Percentiles rank a stretch among this genome's conserved stretches.
Evolutionary conservation across 2,329 filamentous ascomycete genomes (phyloP).

Genomic region (Cylindrodendrum hubeiense): DNA sequence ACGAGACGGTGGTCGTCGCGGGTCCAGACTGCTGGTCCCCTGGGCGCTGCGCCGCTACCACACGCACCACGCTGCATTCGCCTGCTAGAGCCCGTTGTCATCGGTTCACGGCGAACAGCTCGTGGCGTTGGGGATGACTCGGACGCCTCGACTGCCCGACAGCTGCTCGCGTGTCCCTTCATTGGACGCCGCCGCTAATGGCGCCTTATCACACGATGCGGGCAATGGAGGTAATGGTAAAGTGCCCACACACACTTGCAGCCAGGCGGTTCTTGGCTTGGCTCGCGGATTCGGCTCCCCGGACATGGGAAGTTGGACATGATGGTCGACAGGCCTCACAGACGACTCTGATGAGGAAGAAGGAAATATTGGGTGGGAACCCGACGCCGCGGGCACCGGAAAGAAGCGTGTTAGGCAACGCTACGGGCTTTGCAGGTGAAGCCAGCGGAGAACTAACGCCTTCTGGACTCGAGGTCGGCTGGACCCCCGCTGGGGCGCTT

Average conservation of each 20-base stretch:
- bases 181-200: constrained; percentile 14
- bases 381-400: constrained; percentile 15
- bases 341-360: not conserved
- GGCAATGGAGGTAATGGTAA: not conserved
- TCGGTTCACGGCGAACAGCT: constrained; percentile 5
- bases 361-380: constrained; percentile 14
- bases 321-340: not conserved
- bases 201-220: constrained; percentile 26
- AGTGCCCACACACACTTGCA: not conserved
- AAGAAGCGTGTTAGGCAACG: constrained; percentile 20
- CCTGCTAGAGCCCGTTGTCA: constrained; percentile 1
- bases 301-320: constrained; percentile 3
- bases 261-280: constrained; percentile 2
- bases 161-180: not conserved
- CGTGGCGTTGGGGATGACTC: constrained; percentile 25
- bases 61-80: not conserved
- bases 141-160: constrained; percentile 1
- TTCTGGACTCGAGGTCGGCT: constrained; percentile 32
- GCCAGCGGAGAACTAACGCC: constrained; percentile 39
- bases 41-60: constrained; percentile 17
- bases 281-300: constrained; percentile 15
- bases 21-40: constrained; percentile 21
- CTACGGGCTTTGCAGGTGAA: constrained; percentile 30
- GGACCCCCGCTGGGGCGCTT: constrained; percentile 35
- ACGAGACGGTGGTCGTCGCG: constrained; percentile 21